Evolutionary conservation across 805 yeast species (phyloP), one percentile per base, ranked within the genome.

Genomic region (Candida sphagnicola): DNA sequence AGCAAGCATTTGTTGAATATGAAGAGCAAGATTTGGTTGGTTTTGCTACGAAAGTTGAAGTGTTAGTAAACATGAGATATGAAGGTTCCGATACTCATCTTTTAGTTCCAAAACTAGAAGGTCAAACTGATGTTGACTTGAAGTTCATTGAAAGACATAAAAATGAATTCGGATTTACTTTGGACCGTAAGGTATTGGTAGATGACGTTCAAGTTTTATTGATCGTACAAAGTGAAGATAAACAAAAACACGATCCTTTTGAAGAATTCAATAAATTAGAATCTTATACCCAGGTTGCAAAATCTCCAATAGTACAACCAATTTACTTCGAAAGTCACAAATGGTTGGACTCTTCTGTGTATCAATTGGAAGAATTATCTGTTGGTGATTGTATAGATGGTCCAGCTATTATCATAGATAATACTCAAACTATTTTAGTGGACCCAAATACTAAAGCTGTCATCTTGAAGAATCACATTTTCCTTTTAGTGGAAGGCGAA

Each of bases 51-150:
- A 56, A 51, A 18, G 67, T 72, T 39, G 95, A 88, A 51, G 74
- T 75, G 31, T 85, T 74, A 48, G 62, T 89, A 45, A 89, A 89
- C 54, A 65, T 89, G 70, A 73, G 95, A 52, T 90, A 85, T 54
- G 78, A 78, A 45, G 96, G 96, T 6, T 83, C 95, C n/a, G 96
- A 90, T 53, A 84, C 96, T 2, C 81, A 84, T 29, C 62, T 90
- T 45, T 83, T 89, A 85, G 77, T 85, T n/a, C 60, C 60, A 15
- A 59, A 61, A 33, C 31, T 8, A 4, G 58, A 52, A 15, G 55
- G 51, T 5, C 47, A 49, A 18, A 47, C 57, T 42, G 47, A 57
- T 40, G 54, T 59, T 11, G 56, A 46, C 24, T 24, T 35, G 8
- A 41, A 41, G 28, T 65, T 65, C 39, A 43, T 63, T 5, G 44